Evolutionary conservation across 306 rosid genomes (phyloP), one percentile per base, ranked within the genome.

Genomic region (Cucurbita maxima): DNA sequence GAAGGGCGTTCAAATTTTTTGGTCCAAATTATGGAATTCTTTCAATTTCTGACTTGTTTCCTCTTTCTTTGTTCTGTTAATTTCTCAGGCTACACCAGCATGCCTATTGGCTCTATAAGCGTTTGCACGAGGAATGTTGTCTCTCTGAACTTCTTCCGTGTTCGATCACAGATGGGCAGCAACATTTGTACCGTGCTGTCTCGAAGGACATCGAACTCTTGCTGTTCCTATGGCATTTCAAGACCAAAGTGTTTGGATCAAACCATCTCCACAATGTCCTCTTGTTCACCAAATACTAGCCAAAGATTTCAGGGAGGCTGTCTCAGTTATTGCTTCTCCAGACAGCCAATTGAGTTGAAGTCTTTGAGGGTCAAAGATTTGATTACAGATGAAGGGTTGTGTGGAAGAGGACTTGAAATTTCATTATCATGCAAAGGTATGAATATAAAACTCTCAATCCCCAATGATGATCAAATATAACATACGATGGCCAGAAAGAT

Each of bases 71-170:
- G 34, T 74, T 79, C 73, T 78, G 76, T 67, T 79, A 81, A 68
- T 84, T 81, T 79, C 71, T 78, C 86, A 93, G 92, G 96, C 76
- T 76, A 55, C 82, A 85, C 79, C 72, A 86, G 75, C 78, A 86
- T 88, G 88, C 79, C 75, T 59, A 73, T 81, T 80, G 73, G 86
- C 54, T 56, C 88, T 73, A 77, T 69, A 71, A 54, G 82, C 73
- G 78, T 83, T 44, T 80, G 82, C 73, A 73, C 87, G 30, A 81
- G 79, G 76, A 88, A 71, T 85, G 81, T 73, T 52, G 76, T 82
- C 71, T 80, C 79, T 77, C 41, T 81, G 79, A 90, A 78, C 75
- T 82, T 87, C 75, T 82, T 87, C 58, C 75, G 79, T 75, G 59
- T 76, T 58, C 83, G 68, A 71, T 74, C 85, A 73, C 83, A 83